Percentiles rank a stretch among this genome's conserved stretches.
Conservation (phyloP, 768 basidiomycete genomes). For the Phanerodontia chrysosporium region DNA sequence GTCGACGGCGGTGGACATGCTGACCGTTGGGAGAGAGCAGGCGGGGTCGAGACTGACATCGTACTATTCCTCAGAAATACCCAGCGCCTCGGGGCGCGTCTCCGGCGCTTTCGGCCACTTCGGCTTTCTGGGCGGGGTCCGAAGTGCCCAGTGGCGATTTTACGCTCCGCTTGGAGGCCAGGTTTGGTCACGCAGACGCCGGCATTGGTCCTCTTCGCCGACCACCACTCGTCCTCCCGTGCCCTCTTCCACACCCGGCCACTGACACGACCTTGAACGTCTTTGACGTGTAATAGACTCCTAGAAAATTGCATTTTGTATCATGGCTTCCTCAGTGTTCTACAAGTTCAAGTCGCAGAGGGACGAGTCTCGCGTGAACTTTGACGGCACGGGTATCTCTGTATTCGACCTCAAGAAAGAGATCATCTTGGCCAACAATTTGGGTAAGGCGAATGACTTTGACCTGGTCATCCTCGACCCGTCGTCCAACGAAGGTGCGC, state of each 20-base stretch:
- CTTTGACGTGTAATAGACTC: slow-evolving; percentile 16
- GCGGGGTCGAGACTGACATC: background rate
- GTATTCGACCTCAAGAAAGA: slow-evolving; percentile 99
- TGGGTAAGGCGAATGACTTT: slow-evolving; percentile 96
- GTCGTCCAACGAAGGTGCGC: slow-evolving; percentile 82
- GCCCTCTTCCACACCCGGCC: background rate
- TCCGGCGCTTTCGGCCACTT: background rate
- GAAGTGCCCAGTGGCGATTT: background rate
- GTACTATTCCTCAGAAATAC: background rate
- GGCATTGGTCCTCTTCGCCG: background rate
- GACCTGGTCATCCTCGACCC: slow-evolving; percentile 86
- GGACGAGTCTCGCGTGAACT: slow-evolving; percentile 92
- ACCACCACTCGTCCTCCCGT: background rate
- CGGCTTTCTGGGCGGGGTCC: background rate
- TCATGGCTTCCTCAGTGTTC: slow-evolving; percentile 91
- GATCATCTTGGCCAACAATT: slow-evolving; percentile 92
- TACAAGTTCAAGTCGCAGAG: slow-evolving; percentile 96
- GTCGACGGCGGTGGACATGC: slow-evolving; percentile 15
- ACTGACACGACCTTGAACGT: background rate
- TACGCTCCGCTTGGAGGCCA: background rate
- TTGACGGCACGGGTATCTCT: slow-evolving; percentile 98
- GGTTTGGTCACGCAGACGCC: background rate
- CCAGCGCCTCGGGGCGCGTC: background rate
- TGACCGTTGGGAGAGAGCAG: background rate
- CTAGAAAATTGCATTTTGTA: slow-evolving; percentile 19